These are phyloP conservation scores for Fagopyrum esculentum DNA, from an alignment of 148 eudicot genomes.

Conservation along the genomic window DNA sequence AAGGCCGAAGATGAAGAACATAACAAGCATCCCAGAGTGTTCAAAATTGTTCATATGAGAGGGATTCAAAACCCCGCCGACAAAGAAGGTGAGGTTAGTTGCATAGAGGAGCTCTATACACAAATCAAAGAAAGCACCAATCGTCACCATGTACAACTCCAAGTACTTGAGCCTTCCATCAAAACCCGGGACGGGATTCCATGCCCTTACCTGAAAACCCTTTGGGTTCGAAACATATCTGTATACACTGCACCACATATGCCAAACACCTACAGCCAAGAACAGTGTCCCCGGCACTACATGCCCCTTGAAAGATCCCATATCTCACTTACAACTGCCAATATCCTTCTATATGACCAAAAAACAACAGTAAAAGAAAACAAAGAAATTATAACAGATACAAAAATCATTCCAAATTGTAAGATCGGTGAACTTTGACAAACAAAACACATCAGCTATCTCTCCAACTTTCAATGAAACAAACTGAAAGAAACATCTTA, in stretches of 20 bases:
- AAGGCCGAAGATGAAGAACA: conserved; percentile 84
- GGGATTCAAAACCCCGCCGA: conserved; percentile 69
- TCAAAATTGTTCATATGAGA: conserved; percentile 81
- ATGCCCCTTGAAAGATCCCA: conserved; percentile 97
- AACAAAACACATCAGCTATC: too few relatives aligned
- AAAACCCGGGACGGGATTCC: conserved; percentile 88
- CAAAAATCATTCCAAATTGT: background rate
- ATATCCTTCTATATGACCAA: background rate
- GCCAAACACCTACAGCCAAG: conserved; percentile 78
- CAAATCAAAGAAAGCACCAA: conserved; percentile 83
- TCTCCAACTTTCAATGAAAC: too few relatives aligned
- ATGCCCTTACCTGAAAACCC: conserved; percentile 53
- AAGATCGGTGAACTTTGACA: background rate
- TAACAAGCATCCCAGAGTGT: conserved; percentile 93
- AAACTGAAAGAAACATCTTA: background rate
- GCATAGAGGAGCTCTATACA: conserved; percentile 84
- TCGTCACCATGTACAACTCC: conserved; percentile 67
- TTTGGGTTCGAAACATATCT: conserved; percentile 51
- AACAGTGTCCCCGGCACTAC: conserved; percentile 88
- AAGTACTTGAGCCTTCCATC: conserved; percentile 72
- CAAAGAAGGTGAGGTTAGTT: conserved; percentile 75
- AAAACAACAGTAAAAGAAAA: background rate
- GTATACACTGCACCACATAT: conserved; percentile 65
- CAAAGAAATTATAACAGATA: background rate
- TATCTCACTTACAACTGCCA: conserved; percentile 18